Base-by-base conservation (phyloP, 2,329 filamentous ascomycete species). In the Nigrospora osmanthi region DNA sequence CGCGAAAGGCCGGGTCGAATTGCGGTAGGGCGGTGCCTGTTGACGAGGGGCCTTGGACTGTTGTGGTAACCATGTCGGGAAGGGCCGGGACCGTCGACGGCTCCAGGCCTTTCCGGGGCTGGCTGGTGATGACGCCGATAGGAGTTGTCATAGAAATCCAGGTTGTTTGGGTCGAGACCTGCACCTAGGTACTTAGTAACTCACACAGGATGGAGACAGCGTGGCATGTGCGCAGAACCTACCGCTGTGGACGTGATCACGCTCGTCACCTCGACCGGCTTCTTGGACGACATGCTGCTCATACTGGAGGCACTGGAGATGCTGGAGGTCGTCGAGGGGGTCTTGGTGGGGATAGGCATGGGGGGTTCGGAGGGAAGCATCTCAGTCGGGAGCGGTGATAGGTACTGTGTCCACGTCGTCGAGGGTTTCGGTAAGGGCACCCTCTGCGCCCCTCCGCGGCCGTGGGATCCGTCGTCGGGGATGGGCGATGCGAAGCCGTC, bases 71-170 rank as follows among this genome's bases (percentile, higher is more conserved):
- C 23, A 28, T 28, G 9, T 28, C 23, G 10, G 23, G 23, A 28
- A 28, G 16, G 14, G 39, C 31, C 9, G 40, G 28, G 12, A 17
- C 6, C 36, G 43, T 32, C 11, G 37, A 16, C 23, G 32, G 46
- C 16, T 48, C 47, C 6, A 48, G 28, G 4, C 47, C 47, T 37
- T 48, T 48, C 28, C 47, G 40, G 30, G 47, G 47, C 17, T 48
- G 43, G 23, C 43, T 45, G 12, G 46, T 44, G n/a, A 47, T 44
- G 13, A 38, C 23, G 14, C 33, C 37, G 14, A 38, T 31, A 16
- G 39, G 35, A 4, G 34, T 38, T 11, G 47, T 48, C 5, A 48
- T 30, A 5, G 40, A 40, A n/a, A 48, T 14, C 39, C 41, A 39
- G 14, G 47, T 43, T 12, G 47, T 48, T 36, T 40, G 38, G 6